Evolutionary conservation across 2,329 filamentous ascomycete genomes (phyloP).

Genomic region (Pestalotiopsis sp.): DNA sequence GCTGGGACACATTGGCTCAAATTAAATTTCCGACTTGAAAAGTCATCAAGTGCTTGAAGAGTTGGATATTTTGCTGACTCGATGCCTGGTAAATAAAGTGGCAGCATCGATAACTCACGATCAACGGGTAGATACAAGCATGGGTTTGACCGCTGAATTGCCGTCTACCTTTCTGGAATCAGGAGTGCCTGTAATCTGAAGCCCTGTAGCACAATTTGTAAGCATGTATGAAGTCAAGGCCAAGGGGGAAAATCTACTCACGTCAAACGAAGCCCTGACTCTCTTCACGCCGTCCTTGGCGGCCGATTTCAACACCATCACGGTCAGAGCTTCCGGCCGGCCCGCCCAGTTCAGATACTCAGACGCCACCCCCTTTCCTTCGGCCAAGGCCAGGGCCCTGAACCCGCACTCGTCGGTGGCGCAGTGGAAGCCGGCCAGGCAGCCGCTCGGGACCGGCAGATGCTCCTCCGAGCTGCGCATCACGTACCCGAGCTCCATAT

Average conservation of each 20-base stretch:
- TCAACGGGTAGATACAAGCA: not conserved
- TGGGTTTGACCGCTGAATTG: not conserved
- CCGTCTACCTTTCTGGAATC: not conserved
- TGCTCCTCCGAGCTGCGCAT: constrained; percentile 16
- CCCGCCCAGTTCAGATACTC: constrained; percentile 24
- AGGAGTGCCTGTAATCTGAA: constrained; percentile 15
- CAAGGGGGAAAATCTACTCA: constrained; percentile 14
- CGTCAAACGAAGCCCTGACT: constrained; percentile 25
- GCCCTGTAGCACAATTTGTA: constrained; percentile 1
- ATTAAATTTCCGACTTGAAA: too few relatives aligned
- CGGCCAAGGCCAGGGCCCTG: constrained; percentile 20
- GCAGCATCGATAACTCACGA: not conserved
- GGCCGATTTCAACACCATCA: constrained; percentile 13
- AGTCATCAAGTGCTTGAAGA: too few relatives aligned
- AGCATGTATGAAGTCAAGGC: not conserved
- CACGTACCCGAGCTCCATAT: constrained; percentile 25
- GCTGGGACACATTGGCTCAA: not conserved
- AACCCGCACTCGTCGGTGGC: constrained; percentile 23
- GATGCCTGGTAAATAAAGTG: not conserved
- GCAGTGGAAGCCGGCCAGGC: constrained; percentile 22
- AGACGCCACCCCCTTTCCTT: constrained; percentile 15
- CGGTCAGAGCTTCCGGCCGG: constrained; percentile 11
- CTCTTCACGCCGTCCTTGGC: constrained; percentile 11
- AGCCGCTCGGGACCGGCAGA: constrained; percentile 15
- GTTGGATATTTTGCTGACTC: not conserved